phyloP scores from a whole-genome alignment of 139 green algal genomes.

The Coccomyxa sp. region DNA sequence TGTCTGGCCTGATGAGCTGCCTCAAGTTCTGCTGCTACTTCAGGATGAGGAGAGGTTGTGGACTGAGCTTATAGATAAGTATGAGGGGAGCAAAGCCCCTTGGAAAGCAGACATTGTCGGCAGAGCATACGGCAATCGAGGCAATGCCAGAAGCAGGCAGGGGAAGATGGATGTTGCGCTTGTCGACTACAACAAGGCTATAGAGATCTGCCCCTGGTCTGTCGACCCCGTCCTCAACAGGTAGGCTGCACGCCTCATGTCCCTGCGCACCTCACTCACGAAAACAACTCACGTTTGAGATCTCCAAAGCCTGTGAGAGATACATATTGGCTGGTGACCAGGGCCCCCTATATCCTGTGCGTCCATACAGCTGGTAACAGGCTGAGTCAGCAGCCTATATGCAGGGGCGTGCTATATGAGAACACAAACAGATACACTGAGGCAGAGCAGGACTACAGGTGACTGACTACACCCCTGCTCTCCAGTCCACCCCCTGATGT shows the following conservation, averaged over 20 bases:
- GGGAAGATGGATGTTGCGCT: constrained; percentile 62
- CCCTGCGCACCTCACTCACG: no score
- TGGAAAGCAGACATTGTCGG: constrained; percentile 85
- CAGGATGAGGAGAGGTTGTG: constrained; percentile 72
- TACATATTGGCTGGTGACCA: not conserved
- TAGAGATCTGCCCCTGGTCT: constrained; percentile 75
- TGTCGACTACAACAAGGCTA: constrained; percentile 72
- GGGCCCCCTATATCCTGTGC: not conserved
- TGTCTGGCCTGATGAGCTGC: not conserved
- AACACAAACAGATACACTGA: constrained; percentile 65
- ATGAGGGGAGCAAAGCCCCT: constrained; percentile 42
- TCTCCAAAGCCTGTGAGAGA: not conserved
- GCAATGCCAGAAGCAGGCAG: constrained; percentile 82
- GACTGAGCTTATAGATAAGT: constrained; percentile 60
- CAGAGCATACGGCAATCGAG: constrained; percentile 75
- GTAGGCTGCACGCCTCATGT: constrained; percentile 5
- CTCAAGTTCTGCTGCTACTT: not conserved
- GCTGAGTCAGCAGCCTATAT: not conserved
- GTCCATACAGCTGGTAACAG: not conserved
- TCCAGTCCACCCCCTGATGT: no score
- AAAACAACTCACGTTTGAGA: no score
- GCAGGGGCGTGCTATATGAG: constrained; percentile 70
- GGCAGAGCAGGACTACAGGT: constrained; percentile 71
- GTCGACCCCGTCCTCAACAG: constrained; percentile 86
- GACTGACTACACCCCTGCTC: constrained; percentile 49